Conservation (phyloP, 257 asterid species). For the Cynanchum wilfordii region DNA sequence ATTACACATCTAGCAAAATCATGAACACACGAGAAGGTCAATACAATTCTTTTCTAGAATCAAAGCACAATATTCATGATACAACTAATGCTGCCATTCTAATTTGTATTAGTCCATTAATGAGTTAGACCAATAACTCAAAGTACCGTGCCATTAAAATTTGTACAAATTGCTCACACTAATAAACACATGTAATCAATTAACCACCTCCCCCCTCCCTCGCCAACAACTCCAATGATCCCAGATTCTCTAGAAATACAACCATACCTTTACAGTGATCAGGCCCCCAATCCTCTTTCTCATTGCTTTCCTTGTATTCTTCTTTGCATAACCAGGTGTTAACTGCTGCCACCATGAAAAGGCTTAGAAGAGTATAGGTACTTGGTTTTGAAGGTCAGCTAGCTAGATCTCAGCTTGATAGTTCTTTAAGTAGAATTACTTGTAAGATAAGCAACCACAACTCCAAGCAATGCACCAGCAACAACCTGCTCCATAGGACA, state of each 20-base stretch:
- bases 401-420: background rate
- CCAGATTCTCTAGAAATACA: background rate
- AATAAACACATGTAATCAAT: background rate
- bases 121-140: background rate
- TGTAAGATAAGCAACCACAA: slow-evolving; percentile 47
- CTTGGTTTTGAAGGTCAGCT: slow-evolving; percentile 2
- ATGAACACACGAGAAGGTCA: too few relatives aligned
- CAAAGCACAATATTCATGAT: too few relatives aligned
- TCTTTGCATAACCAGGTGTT: background rate
- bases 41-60: too few relatives aligned
- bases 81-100: too few relatives aligned
- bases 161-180: background rate
- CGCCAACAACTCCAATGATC: background rate
- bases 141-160: background rate
- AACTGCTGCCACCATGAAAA: background rate
- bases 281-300: background rate
- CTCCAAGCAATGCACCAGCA: slow-evolving; percentile 74
- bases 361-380: background rate
- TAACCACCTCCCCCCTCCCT: background rate
- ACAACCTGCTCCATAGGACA: slow-evolving; percentile 39
- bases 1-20: too few relatives aligned
- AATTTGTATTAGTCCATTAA: background rate
- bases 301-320: background rate
- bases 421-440: slow-evolving; percentile 30
- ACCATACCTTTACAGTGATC: background rate